Conservation (phyloP, 768 basidiomycete species). For the Pisolithus tinctorius region DNA sequence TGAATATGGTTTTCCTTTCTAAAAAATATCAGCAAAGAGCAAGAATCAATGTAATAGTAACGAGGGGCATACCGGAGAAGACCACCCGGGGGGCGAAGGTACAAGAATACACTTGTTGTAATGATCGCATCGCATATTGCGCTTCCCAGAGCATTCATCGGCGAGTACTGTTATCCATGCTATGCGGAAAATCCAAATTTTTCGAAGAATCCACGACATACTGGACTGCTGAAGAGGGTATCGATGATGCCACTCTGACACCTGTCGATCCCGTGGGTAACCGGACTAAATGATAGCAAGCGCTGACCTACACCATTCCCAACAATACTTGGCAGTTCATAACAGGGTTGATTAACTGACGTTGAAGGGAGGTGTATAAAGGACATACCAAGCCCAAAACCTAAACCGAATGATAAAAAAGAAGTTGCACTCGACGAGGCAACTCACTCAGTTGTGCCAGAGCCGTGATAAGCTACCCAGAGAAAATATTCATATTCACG, state of each 20-base stretch:
- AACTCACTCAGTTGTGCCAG: conserved; percentile 10
- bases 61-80: conserved; percentile 5
- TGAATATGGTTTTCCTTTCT: conserved; percentile 9
- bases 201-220: background rate
- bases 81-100: conserved; percentile 8
- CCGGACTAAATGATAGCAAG: background rate
- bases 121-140: conserved; percentile 17
- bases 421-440: background rate
- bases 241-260: background rate
- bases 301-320: background rate
- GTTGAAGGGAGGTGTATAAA: background rate
- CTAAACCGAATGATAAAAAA: background rate
- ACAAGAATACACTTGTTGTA: conserved; percentile 13
- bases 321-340: background rate
- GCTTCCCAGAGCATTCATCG: conserved; percentile 8
- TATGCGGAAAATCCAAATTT: background rate
- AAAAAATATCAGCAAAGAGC: background rate
- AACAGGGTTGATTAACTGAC: background rate
- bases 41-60: background rate
- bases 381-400: background rate
- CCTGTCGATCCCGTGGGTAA: background rate
- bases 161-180: conserved; percentile 3
- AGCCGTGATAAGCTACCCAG: conserved; percentile 3
- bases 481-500: background rate
- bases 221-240: background rate